These are phyloP conservation scores for Plasmodium adleri DNA, from an alignment of 169 alveolate species.

Conservation along the genomic window DNA sequence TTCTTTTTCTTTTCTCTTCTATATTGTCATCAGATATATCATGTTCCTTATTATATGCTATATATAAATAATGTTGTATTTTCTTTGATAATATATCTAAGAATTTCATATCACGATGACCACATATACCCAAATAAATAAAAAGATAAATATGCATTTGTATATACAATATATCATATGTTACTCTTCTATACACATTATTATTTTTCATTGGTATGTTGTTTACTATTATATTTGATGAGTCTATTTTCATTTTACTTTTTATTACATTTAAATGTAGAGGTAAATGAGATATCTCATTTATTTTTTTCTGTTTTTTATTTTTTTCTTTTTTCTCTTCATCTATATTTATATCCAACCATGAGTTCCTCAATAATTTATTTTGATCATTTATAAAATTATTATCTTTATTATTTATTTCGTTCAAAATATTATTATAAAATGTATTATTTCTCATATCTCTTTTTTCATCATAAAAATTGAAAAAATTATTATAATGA, in stretches of 20 bases:
- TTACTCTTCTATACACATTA: background rate
- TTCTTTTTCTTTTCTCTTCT: too few species aligned
- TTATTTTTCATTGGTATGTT: background rate
- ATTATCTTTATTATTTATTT: too few species aligned
- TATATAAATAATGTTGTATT: slow-evolving; percentile 20
- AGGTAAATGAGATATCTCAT: slow-evolving; percentile 64
- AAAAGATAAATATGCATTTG: slow-evolving; percentile 48
- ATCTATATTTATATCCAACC: background rate
- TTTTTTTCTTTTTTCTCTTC: background rate
- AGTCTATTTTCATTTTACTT: slow-evolving; percentile 42
- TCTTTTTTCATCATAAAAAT: too few species aligned
- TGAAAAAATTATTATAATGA: too few species aligned
- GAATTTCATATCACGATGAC: background rate
- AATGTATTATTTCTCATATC: too few species aligned
- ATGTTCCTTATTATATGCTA: background rate
- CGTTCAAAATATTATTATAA: too few species aligned
- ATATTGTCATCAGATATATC: background rate
- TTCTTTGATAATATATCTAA: slow-evolving; percentile 11
- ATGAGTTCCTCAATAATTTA: too few species aligned
- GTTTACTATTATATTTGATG: slow-evolving; percentile 20
- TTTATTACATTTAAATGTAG: slow-evolving; percentile 34
- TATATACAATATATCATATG: slow-evolving; percentile 22
- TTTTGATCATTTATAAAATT: too few species aligned
- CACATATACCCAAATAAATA: slow-evolving; percentile 53
- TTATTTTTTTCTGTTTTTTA: slow-evolving; percentile 16